These are phyloP conservation scores for Cyanidiococcus yangmingshanensis DNA, from an alignment of 23 red algal species.

Conservation along the genomic window DNA sequence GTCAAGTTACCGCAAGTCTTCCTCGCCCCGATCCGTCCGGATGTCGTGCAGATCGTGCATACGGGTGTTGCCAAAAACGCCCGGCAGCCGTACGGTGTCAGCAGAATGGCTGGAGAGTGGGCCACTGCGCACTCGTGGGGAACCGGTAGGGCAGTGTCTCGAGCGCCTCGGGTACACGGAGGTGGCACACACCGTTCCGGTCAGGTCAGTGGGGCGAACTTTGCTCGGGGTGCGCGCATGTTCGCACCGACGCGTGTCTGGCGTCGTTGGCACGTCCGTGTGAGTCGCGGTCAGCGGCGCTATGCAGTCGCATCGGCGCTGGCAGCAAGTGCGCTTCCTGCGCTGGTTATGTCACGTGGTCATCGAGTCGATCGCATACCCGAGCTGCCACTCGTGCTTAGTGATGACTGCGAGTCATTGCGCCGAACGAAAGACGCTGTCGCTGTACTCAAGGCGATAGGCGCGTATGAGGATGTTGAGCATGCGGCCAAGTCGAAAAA, in stretches of 20 bases:
- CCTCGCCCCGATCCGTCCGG: slow-evolving; percentile 81
- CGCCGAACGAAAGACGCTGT: slow-evolving; percentile 68
- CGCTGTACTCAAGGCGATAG: slow-evolving; percentile 52
- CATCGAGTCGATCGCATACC: slow-evolving; percentile 80
- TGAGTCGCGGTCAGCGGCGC: slow-evolving; percentile 59
- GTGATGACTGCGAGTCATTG: slow-evolving; percentile 34
- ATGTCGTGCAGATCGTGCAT: slow-evolving; percentile 84
- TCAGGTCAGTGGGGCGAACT: slow-evolving; percentile 91
- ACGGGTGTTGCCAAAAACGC: slow-evolving; percentile 83
- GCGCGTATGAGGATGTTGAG: slow-evolving; percentile 81
- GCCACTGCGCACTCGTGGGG: slow-evolving; percentile 94
- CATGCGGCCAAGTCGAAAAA: slow-evolving; percentile 61
- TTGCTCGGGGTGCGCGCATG: slow-evolving; percentile 90
- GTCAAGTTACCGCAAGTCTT: slow-evolving; percentile 70
- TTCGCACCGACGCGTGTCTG: slow-evolving; percentile 92
- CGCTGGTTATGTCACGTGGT: slow-evolving; percentile 86
- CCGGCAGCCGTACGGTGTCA: slow-evolving; percentile 87
- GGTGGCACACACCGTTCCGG: slow-evolving; percentile 95
- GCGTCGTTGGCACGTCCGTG: slow-evolving; percentile 92
- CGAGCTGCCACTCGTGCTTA: slow-evolving; percentile 81
- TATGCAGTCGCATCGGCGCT: slow-evolving; percentile 79
- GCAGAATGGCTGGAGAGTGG: slow-evolving; percentile 76
- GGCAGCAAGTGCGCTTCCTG: slow-evolving; percentile 71
- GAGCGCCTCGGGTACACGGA: slow-evolving; percentile 88
- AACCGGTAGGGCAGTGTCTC: slow-evolving; percentile 89